phyloP scores from a whole-genome alignment of 2,329 filamentous ascomycete species.

The Phaeosphaeria sp. region DNA sequence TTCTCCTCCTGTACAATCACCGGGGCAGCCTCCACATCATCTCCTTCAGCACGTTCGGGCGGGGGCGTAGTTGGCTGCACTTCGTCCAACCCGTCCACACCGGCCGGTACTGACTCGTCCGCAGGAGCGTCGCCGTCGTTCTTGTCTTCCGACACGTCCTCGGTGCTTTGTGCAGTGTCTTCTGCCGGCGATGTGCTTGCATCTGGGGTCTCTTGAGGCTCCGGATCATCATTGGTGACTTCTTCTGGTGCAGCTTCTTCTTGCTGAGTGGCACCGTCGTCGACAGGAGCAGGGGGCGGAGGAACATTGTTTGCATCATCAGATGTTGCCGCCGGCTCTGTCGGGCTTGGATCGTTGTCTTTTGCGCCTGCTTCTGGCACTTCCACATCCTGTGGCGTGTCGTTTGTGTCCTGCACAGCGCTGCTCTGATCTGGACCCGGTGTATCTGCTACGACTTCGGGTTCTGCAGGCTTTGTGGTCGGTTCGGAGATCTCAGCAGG shows the following conservation, averaged over 20 bases:
- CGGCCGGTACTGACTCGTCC: neutral
- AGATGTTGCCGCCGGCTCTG: neutral
- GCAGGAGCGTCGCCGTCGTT: conserved; percentile 2
- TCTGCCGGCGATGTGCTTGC: neutral
- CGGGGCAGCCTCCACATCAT: neutral
- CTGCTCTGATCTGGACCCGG: neutral
- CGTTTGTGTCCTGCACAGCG: neutral
- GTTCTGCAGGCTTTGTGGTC: neutral
- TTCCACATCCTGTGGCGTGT: neutral
- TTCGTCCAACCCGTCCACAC: conserved; percentile 12
- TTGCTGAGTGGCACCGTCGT: neutral
- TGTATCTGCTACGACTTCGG: neutral
- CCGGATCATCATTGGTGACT: neutral
- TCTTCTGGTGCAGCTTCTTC: neutral
- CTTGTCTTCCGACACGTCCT: neutral
- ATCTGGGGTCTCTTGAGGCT: neutral
- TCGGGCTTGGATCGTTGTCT: neutral
- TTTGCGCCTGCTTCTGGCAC: neutral
- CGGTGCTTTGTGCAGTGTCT: neutral
- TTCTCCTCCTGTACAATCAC: conserved; percentile 1
- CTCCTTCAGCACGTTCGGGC: neutral
- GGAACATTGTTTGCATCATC: neutral
- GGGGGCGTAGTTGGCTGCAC: conserved; percentile 14
- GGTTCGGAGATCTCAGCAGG: neutral
- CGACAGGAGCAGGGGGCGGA: neutral